Evolutionary conservation across 176 grass and related monocot genomes (phyloP), one percentile per base, ranked within the genome.

Genomic region (Paspalum notatum): DNA sequence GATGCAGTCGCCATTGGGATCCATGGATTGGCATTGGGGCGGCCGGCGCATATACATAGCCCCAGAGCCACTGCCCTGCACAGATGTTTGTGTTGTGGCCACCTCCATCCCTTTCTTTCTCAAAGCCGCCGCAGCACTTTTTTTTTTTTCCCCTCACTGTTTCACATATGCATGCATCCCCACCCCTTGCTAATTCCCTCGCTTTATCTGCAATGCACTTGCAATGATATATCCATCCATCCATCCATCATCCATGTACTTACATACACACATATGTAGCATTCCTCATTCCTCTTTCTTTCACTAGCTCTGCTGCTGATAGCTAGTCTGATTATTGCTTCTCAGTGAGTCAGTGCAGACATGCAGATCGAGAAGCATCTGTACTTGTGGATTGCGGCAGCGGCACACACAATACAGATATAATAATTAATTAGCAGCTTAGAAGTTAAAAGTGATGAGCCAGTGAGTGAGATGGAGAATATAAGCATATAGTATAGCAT

Each of bases 1-100:
- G 69, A 87, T 77, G 79, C 73, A 86, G 59, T 40, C 37, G 47
- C 66, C 75, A 82, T 55, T 80, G 62, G 47, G n/a, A 12, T n/a
- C n/a, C n/a, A n/a, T 52, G 32, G 59, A 25, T 25, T 25, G 12
- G 57, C 21, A 21, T 60, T 21, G 57, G 22, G 22, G 26, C 57
- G 12, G 10, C 12, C 56, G 4, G 1, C 8, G 17, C 43, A 73
- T 4, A 71, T 4, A 71, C 21, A 44, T 45, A 25, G 67, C 22
- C 2, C 12, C 24, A 62, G 56, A n/a, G 24, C n/a, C 11, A 12
- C 20, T 22, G n/a, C n/a, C n/a, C 20, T 47, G 12, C 58, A 61
- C 58, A 26, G 9, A 61, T 27, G 24, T 26, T 10, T 10, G 13
- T 24, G 24, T 26, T 22, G 57, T 27, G 58, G 58, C 58, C 58